These are phyloP conservation scores for Melanomma pulvis-pyrius DNA, from an alignment of 495 filamentous ascomycete genomes.

Conservation along the genomic window DNA sequence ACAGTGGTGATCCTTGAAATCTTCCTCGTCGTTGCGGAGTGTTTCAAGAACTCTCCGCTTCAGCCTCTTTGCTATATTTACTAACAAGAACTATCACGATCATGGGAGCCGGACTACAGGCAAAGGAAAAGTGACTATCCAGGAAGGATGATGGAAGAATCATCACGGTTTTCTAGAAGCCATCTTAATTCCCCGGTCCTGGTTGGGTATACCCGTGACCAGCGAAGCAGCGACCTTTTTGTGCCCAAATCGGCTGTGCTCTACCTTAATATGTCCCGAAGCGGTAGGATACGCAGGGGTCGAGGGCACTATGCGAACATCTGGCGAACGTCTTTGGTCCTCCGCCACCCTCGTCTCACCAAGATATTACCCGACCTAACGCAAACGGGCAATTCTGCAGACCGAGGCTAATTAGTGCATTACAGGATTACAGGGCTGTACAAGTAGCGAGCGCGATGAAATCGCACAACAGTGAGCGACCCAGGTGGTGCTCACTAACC, in stretches of 20 bases:
- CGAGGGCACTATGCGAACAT: background rate
- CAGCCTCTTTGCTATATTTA: background rate
- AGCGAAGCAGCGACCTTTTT: background rate
- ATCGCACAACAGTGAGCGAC: background rate
- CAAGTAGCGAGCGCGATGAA: slow-evolving; percentile 2
- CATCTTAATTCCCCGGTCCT: background rate
- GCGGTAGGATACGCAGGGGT: background rate
- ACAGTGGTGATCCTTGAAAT: background rate
- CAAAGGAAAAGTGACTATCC: slow-evolving; percentile 8
- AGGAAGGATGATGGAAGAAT: background rate
- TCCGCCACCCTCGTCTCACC: slow-evolving; percentile 16
- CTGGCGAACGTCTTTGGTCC: background rate
- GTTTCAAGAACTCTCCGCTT: background rate
- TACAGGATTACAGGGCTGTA: slow-evolving; percentile 1
- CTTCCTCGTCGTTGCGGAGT: background rate
- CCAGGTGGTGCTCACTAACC: background rate
- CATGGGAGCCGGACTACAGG: slow-evolving; percentile 5
- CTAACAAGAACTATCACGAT: background rate
- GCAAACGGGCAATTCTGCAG: slow-evolving; percentile 17
- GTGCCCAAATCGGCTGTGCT: background rate
- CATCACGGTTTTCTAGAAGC: slow-evolving; percentile 19
- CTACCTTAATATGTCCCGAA: background rate
- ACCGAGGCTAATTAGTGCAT: slow-evolving; percentile 21
- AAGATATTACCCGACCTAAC: slow-evolving; percentile 28
- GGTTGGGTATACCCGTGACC: background rate